Base-by-base conservation (phyloP, 805 yeast genomes). In the Candida berthetii region DNA sequence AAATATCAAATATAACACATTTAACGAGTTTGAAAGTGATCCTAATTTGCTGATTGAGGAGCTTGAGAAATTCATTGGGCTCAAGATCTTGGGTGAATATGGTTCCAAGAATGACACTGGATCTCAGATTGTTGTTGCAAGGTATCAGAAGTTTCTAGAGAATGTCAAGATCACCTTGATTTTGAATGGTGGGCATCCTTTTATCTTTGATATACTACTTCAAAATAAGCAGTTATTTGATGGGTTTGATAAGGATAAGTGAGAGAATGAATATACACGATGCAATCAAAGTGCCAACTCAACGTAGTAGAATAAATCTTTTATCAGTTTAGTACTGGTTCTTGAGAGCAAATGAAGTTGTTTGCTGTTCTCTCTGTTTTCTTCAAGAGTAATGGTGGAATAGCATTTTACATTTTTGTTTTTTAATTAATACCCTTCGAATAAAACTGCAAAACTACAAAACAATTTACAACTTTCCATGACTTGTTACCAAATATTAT, bases 141-240 rank as follows among this genome's bases (percentile, higher is more conserved):
- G 61, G 31, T 64, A 61, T 42, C 43, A 58, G 8, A 64, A 65
- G 37, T 67, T 74, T 43, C 54, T 70, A 7, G 58, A 59, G 27
- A 72, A 68, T 36, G 62, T 74, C 36, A 65, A 65, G 48, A 52
- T 66, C 42, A 63, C 80, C 28, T 55, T 74, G 35, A 57, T 61
- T 15, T 49, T 75, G 28, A 81, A 82, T 49, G 82, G 83, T 15
- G 82, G 81, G 1, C 73, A 78, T 49, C 65, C 81, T 2, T 74
- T 73, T 40, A 68, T 76, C 11, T 68, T 82, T 50, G 88, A 82
- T 50, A 64, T 81, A 1, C 53, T 81, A 34, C 52, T 77, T 17
- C 71, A 74, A 39, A 76, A 74, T 45, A 75, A 74, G 41, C 53
- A 58, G 42, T 64, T 65, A 10, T 76, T 76, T 49, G 75, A 74